These are phyloP conservation scores for Solanum peruvianum DNA, from an alignment of 257 asterid species.

Conservation along the genomic window DNA sequence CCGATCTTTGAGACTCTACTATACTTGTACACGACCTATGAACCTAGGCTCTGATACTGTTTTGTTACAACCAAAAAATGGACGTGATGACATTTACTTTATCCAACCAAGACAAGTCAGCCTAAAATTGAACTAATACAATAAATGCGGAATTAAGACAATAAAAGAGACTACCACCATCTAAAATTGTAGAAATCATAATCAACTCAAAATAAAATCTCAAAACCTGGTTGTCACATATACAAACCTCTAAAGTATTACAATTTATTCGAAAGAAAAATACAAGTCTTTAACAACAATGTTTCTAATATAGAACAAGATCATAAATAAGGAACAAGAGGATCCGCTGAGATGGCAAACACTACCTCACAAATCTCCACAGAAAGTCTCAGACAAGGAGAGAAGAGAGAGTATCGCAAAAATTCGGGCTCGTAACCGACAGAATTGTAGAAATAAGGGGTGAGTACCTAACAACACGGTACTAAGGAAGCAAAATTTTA, in stretches of 20 bases:
- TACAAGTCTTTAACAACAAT: not conserved
- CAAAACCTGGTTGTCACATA: not conserved
- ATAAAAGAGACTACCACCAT: not conserved
- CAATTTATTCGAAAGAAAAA: not conserved
- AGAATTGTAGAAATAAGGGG: not conserved
- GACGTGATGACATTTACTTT: not conserved
- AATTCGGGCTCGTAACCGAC: not conserved
- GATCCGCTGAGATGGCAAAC: not conserved
- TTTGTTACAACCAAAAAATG: not conserved
- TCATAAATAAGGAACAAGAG: not conserved
- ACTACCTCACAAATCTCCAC: not conserved
- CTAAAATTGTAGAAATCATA: not conserved
- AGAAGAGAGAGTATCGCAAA: too few relatives aligned
- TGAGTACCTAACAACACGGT: not conserved
- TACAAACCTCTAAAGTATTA: not conserved
- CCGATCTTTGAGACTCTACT: not conserved
- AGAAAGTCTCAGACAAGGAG: too few relatives aligned
- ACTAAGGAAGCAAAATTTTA: not conserved
- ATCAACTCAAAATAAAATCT: too few relatives aligned
- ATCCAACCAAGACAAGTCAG: too few relatives aligned
- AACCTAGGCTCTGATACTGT: not conserved
- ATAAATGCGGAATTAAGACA: not conserved
- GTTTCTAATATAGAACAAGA: not conserved
- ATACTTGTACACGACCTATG: not conserved
- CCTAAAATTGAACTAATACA: too few relatives aligned